Percentiles rank a stretch among this genome's conserved stretches.
These are phyloP conservation scores for Lentinula edodes DNA, from an alignment of 768 basidiomycete species.

Conservation along the genomic window DNA sequence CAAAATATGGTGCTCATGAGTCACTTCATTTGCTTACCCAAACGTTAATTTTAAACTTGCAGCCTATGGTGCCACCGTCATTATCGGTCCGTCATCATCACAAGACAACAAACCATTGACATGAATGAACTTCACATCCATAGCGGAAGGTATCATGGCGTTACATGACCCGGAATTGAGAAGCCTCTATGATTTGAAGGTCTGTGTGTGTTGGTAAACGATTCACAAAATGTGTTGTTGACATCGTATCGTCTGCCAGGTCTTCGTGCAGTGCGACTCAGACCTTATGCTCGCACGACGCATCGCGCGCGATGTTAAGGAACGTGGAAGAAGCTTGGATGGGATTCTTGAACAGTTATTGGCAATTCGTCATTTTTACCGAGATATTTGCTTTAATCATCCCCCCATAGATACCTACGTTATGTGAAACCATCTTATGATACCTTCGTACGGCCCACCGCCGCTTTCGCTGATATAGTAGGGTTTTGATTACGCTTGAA, in stretches of 20 bases:
- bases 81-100: constrained; percentile 53
- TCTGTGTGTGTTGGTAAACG: constrained; percentile 17
- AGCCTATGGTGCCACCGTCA: constrained; percentile 87
- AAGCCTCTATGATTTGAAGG: constrained; percentile 89
- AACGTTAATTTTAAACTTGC: background rate
- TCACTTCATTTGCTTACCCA: background rate
- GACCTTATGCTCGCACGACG: constrained; percentile 97
- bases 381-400: background rate
- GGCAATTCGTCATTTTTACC: constrained; percentile 14
- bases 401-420: constrained; percentile 66
- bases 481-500: constrained; percentile 12
- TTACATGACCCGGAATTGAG: constrained; percentile 76
- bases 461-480: constrained; percentile 87
- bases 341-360: constrained; percentile 84
- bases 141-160: constrained; percentile 90
- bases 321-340: constrained; percentile 79
- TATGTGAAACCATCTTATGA: constrained; percentile 96
- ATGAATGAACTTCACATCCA: constrained; percentile 3
- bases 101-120: background rate
- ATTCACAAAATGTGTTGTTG: background rate
- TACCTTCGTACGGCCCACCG: constrained; percentile 86
- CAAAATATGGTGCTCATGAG: constrained; percentile 48
- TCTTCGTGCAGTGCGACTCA: constrained; percentile 91
- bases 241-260: constrained; percentile 27
- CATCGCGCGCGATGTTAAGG: constrained; percentile 80